Evolutionary conservation across 2,329 filamentous ascomycete species (phyloP), one percentile per base, ranked within the genome.

Genomic region (Plenodomus tracheiphilus): DNA sequence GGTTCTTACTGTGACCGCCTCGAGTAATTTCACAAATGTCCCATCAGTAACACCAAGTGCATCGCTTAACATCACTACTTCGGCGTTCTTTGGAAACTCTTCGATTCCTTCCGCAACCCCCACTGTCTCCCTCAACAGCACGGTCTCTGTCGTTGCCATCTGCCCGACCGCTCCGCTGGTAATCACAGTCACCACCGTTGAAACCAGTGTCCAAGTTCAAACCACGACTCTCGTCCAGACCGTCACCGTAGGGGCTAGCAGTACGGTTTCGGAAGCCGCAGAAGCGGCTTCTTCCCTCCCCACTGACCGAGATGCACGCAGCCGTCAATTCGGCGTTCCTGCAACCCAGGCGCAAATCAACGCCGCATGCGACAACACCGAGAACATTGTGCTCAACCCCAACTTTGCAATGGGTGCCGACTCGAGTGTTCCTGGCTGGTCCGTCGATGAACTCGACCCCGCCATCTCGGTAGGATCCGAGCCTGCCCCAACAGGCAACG

Each of bases 361-460:
- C 18, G 57, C 59, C 28, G 62, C 65, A 5, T 71, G 65, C 51
- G 53, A 51, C 10, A 46, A 61, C 35, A 41, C 35, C 4, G 43
- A 20, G 8, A 69, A 67, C 51, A 50, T 66, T 38, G 45, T 70
- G 7, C 58, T 58, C 30, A 69, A 70, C 41, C 51, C 65, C 4
- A 52, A 51, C 43, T 66, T 70, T 39, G 51, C 56, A 22, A 49
- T 58, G n/a, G 37, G 40, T 17, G 41, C 41, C 2, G 53, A 57
- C 37, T 47, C 47, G 40, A 44, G 44, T 22, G 56, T 62, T 0
- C 37, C 57, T 4, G 58, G 59, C 28, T 70, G 66, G 66, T 53
- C 53, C 11, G 47, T 54, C 35, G 47, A 46, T 8, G 37, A 57
- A 2, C 47, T 46, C 20, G 57, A 65, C 41, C 39, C 47, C 15